These are phyloP conservation scores for Fusarium nisikadoi DNA, from an alignment of 2,329 filamentous ascomycete genomes.

Conservation along the genomic window DNA sequence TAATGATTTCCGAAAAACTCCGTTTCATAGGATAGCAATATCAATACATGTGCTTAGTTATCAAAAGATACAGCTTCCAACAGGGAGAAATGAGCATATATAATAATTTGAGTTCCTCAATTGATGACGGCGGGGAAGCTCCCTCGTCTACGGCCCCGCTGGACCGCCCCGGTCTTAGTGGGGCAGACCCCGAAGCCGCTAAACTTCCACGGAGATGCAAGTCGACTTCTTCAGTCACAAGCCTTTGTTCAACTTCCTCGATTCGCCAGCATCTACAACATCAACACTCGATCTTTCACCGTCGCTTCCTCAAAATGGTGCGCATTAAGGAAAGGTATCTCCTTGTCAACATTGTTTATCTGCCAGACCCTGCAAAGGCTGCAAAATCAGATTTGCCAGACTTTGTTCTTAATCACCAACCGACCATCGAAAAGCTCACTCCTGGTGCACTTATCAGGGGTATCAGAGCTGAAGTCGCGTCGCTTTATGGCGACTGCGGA, in stretches of 20 bases:
- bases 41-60: too few relatives aligned
- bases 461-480: conserved; percentile 75
- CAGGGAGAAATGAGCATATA: background rate
- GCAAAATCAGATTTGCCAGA: conserved; percentile 58
- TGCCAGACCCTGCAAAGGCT: conserved; percentile 60
- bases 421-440: conserved; percentile 78
- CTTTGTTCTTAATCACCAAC: conserved; percentile 80
- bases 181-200: conserved; percentile 29
- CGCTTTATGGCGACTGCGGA: conserved; percentile 90
- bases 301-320: conserved; percentile 71
- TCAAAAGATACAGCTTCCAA: background rate
- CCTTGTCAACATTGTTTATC: conserved; percentile 93
- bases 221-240: conserved; percentile 20
- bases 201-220: conserved; percentile 23
- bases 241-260: background rate
- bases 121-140: conserved; percentile 36
- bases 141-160: conserved; percentile 35
- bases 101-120: conserved; percentile 6
- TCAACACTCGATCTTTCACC: background rate
- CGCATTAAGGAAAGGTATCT: conserved; percentile 96
- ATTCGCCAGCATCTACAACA: background rate
- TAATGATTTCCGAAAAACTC: background rate
- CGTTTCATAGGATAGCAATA: background rate
- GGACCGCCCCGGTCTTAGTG: conserved; percentile 34
- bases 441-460: conserved; percentile 72